A percentile compares a stretch with the other conserved stretches of the same genome.
Conservation (phyloP, 139 green algal species). For the Penium margaritaceum region DNA sequence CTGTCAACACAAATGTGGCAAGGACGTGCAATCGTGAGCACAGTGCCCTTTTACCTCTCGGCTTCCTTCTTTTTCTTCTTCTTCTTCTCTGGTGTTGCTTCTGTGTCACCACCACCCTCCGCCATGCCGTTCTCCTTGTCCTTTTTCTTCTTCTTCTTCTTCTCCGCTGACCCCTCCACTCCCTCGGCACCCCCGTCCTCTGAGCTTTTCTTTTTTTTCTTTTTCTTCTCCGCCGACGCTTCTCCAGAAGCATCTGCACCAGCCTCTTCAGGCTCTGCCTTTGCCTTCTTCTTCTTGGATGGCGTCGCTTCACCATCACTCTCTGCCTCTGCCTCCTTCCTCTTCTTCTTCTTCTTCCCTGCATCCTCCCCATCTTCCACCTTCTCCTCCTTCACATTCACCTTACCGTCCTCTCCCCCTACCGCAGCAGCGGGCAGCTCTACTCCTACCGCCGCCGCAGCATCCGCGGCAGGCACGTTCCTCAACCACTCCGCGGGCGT, state of each 20-base stretch:
- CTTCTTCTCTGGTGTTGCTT: conserved; percentile 47
- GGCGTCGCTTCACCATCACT: background rate
- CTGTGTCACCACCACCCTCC: background rate
- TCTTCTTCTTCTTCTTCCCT: conserved; percentile 13
- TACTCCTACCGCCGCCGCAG: conserved; percentile 27
- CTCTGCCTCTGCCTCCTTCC: conserved; percentile 29
- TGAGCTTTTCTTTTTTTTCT: conserved; percentile 51
- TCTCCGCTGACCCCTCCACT: conserved; percentile 8
- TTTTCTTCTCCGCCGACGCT: conserved; percentile 46
- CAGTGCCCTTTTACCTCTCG: too few species aligned
- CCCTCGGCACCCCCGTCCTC: conserved; percentile 19
- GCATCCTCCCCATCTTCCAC: conserved; percentile 5
- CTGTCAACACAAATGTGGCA: too few species aligned
- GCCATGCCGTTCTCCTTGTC: conserved; percentile 51
- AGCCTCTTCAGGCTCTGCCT: too few species aligned
- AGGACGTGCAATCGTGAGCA: too few species aligned
- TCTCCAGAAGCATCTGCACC: conserved; percentile 7
- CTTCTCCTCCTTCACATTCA: conserved; percentile 8
- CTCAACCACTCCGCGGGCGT: conserved; percentile 85
- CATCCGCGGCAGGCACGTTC: conserved; percentile 59
- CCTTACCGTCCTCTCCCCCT: background rate
- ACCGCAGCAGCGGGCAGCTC: conserved; percentile 6
- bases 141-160: conserved; percentile 53
- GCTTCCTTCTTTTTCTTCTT: conserved; percentile 54
- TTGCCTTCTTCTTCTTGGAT: too few species aligned